Evolutionary conservation across 2,329 filamentous ascomycete genomes (phyloP).

Genomic region (Shiraia bambusicola): DNA sequence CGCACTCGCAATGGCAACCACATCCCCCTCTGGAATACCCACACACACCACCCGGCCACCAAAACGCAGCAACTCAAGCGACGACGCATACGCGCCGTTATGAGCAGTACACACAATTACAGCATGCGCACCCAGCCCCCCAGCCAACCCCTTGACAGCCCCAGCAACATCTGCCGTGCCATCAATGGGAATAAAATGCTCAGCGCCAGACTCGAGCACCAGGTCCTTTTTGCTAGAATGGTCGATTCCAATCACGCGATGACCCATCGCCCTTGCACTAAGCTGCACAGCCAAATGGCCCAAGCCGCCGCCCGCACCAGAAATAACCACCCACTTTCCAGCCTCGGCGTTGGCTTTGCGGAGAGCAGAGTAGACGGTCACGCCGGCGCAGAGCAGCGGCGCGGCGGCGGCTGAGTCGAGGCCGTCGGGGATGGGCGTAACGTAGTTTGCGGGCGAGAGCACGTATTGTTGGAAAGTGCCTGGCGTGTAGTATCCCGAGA

Average conservation of each 20-base stretch:
- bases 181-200: conserved; percentile 66
- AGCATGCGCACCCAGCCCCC: conserved; percentile 61
- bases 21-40: conserved; percentile 51
- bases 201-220: conserved; percentile 61
- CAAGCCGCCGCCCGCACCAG: conserved; percentile 61
- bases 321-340: conserved; percentile 62
- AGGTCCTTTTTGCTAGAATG: conserved; percentile 64
- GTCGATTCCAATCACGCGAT: conserved; percentile 67
- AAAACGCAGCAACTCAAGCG: conserved; percentile 47
- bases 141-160: conserved; percentile 59
- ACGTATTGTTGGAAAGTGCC: conserved; percentile 75
- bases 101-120: conserved; percentile 58
- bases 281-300: conserved; percentile 66
- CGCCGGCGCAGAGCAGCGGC: conserved; percentile 66
- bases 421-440: conserved; percentile 67
- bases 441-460: conserved; percentile 64
- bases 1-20: conserved; percentile 48
- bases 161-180: conserved; percentile 53
- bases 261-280: conserved; percentile 60
- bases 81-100: conserved; percentile 50
- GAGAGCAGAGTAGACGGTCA: conserved; percentile 67
- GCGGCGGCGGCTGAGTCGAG: conserved; percentile 63
- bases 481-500: conserved; percentile 68
- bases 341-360: conserved; percentile 61
- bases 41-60: conserved; percentile 51